These are phyloP conservation scores for Globisporangium takayamanum DNA, from an alignment of 352 stramenopile genomes.

Conservation along the genomic window DNA sequence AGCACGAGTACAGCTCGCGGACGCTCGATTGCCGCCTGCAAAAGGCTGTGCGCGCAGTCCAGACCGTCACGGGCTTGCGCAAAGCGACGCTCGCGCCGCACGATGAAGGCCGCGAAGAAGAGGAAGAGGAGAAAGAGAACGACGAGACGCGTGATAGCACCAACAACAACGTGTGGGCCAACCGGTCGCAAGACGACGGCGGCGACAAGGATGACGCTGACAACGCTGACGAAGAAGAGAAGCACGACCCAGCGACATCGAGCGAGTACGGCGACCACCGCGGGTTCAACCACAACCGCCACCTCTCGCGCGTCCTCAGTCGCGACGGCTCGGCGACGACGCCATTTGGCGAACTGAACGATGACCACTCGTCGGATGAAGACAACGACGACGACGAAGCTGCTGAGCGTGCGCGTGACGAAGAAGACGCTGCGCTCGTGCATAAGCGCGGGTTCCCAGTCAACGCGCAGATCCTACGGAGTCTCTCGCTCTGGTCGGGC, in stretches of 20 bases:
- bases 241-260: neutral
- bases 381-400: slow-evolving; percentile 14
- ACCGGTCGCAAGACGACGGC: neutral
- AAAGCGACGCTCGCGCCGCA: slow-evolving; percentile 11
- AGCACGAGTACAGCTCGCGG: slow-evolving; percentile 29
- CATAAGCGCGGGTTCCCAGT: slow-evolving; percentile 32
- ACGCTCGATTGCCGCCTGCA: slow-evolving; percentile 51
- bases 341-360: slow-evolving; percentile 11
- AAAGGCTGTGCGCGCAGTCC: slow-evolving; percentile 57
- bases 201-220: neutral
- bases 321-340: slow-evolving; percentile 13
- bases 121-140: neutral
- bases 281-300: slow-evolving; percentile 37
- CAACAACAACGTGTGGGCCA: neutral
- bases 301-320: slow-evolving; percentile 21
- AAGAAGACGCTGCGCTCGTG: slow-evolving; percentile 21
- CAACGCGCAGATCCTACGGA: slow-evolving; percentile 66
- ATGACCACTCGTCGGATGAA: slow-evolving; percentile 1
- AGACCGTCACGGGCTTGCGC: slow-evolving; percentile 32
- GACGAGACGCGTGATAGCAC: neutral
- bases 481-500: slow-evolving; percentile 76
- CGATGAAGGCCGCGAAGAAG: slow-evolving; percentile 14
- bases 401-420: slow-evolving; percentile 9
- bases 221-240: neutral
- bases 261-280: slow-evolving; percentile 13